Conservation (phyloP, 768 basidiomycete species). For the Collybia sordida region DNA sequence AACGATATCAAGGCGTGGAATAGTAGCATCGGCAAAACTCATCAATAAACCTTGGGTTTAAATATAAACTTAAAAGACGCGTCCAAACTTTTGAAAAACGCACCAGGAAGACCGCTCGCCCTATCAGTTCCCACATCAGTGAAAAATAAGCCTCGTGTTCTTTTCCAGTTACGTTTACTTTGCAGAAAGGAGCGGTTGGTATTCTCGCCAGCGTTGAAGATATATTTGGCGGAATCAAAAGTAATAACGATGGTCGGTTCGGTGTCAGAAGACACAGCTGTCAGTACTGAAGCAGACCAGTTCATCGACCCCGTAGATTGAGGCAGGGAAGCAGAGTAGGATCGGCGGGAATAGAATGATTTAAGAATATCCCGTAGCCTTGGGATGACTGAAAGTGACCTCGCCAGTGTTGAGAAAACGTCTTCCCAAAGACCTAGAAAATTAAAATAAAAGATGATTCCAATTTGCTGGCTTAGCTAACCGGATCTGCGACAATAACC, state of each 20-base stretch:
- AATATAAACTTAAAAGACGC: conserved; percentile 3
- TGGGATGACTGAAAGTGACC: conserved; percentile 2
- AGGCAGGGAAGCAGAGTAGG: conserved; percentile 3
- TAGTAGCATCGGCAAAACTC: conserved; percentile 74
- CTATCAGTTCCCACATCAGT: conserved; percentile 63
- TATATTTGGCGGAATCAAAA: conserved; percentile 79
- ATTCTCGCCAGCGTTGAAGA: conserved; percentile 88
- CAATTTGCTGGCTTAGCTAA: conserved; percentile 9
- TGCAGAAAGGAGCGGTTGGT: conserved; percentile 74
- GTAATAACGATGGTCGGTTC: conserved; percentile 74
- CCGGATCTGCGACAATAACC: too few relatives aligned
- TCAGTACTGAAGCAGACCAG: conserved; percentile 66
- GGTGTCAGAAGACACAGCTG: conserved; percentile 68
- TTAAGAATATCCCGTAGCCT: conserved; percentile 7
- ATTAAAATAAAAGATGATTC: conserved; percentile 3
- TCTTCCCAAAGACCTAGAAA: conserved; percentile 2
- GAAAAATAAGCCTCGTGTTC: conserved; percentile 70
- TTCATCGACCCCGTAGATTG: conserved; percentile 35
- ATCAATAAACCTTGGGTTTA: conserved; percentile 62
- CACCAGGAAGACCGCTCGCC: conserved; percentile 74
- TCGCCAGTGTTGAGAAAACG: conserved; percentile 8
- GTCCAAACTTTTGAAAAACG: conserved; percentile 1
- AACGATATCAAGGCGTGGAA: conserved; percentile 54
- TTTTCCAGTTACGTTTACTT: conserved; percentile 63
- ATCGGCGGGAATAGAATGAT: conserved; percentile 7